Percentiles rank a stretch among this genome's conserved stretches.
These are phyloP conservation scores for Rhododendron ovatum DNA, from an alignment of 148 eudicot species.

Conservation along the genomic window DNA sequence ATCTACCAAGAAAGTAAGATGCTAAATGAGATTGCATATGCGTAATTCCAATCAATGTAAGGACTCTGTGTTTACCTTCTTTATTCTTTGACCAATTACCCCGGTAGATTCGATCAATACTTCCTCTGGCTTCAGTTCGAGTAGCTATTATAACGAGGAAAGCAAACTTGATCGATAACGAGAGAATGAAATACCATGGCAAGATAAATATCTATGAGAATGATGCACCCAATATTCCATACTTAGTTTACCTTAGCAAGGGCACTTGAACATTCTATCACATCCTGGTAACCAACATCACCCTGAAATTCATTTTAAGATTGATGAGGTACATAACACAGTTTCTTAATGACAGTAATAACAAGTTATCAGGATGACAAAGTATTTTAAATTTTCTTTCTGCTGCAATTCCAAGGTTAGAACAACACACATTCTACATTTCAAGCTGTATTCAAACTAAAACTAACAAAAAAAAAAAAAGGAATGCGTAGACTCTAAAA, in stretches of 20 bases:
- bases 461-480: neutral
- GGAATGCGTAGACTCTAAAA: neutral
- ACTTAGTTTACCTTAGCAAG: constrained; percentile 58
- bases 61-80: constrained; percentile 52
- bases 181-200: neutral
- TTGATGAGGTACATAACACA: neutral
- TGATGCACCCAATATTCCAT: constrained; percentile 2
- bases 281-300: constrained; percentile 93
- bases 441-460: constrained; percentile 1
- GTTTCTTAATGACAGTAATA: constrained; percentile 8
- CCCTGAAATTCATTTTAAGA: constrained; percentile 49
- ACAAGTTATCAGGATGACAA: neutral
- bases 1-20: neutral
- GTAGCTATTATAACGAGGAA: constrained; percentile 39
- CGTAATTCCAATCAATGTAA: neutral
- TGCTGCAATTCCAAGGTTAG: constrained; percentile 4
- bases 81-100: constrained; percentile 94
- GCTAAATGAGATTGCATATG: neutral
- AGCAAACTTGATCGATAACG: neutral
- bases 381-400: neutral
- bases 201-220: neutral
- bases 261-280: constrained; percentile 69
- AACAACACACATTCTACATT: neutral
- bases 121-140: constrained; percentile 57
- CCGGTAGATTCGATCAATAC: constrained; percentile 96